phyloP scores from a whole-genome alignment of 148 eudicot species.

The Camellia granthamiana region DNA sequence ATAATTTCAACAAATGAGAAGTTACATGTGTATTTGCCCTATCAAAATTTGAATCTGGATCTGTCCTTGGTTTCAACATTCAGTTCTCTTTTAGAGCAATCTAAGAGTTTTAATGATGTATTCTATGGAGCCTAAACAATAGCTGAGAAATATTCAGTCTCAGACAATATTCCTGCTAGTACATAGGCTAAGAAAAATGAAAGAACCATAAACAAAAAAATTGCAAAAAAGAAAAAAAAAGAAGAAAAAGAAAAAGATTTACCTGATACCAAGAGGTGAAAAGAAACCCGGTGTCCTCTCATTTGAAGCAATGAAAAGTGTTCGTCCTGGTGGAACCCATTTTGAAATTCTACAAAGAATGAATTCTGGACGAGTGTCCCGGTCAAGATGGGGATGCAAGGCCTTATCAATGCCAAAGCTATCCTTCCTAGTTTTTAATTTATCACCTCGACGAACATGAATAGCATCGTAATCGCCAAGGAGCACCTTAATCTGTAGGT shows the following conservation, averaged over 20 bases:
- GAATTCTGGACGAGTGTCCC: slow-evolving; percentile 89
- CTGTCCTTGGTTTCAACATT: background rate
- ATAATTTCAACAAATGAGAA: too few relatives aligned
- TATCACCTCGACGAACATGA: slow-evolving; percentile 97
- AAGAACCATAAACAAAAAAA: background rate
- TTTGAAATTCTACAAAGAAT: slow-evolving; percentile 71
- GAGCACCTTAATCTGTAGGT: slow-evolving; percentile 59
- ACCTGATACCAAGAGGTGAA: slow-evolving; percentile 77
- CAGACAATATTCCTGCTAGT: background rate
- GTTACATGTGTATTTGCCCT: too few relatives aligned
- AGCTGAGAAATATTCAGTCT: too few relatives aligned
- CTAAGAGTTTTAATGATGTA: background rate
- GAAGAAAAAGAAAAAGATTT: slow-evolving; percentile 2
- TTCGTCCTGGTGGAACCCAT: slow-evolving; percentile 85
- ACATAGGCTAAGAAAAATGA: background rate
- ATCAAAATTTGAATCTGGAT: too few relatives aligned
- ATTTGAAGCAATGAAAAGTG: slow-evolving; percentile 85
- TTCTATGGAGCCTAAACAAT: background rate
- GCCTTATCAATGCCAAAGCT: slow-evolving; percentile 72
- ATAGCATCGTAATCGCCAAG: slow-evolving; percentile 97
- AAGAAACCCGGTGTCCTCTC: slow-evolving; percentile 86
- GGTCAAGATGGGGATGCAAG: slow-evolving; percentile 82
- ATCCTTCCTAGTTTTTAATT: slow-evolving; percentile 79
- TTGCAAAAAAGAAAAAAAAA: background rate
- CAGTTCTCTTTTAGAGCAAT: background rate